Conservation (phyloP, 1,284 basidiomycete species). For the Ganoderma leucocontextum region DNA sequence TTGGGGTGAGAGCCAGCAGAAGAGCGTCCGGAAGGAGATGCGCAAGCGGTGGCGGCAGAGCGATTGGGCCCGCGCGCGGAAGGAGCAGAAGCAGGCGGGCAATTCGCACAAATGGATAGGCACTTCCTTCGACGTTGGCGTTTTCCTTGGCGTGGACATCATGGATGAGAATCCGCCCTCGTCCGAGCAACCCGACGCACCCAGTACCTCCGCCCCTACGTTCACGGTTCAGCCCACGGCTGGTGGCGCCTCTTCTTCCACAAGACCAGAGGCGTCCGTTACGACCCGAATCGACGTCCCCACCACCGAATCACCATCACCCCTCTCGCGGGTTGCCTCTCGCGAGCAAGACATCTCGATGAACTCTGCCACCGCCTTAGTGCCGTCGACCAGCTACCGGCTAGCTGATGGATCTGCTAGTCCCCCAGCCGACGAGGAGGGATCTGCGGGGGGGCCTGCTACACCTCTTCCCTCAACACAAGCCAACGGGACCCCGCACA, state of each 20-base stretch:
- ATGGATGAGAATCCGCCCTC: slow-evolving; percentile 42
- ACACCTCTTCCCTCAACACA: not conserved
- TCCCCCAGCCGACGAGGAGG: not conserved
- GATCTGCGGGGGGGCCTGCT: not conserved
- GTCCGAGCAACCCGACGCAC: slow-evolving; percentile 16
- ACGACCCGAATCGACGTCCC: slow-evolving; percentile 44
- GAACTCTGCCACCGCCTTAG: slow-evolving; percentile 32
- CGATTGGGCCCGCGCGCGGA: slow-evolving; percentile 67
- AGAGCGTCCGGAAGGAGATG: slow-evolving; percentile 62
- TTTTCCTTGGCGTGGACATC: slow-evolving; percentile 66
- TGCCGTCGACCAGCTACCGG: not conserved
- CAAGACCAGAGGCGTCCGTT: slow-evolving; percentile 44
- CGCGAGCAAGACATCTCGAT: slow-evolving; percentile 11
- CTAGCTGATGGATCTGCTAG: not conserved
- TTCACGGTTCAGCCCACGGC: slow-evolving; percentile 16
- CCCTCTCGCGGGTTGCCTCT: slow-evolving; percentile 14
- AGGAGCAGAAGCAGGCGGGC: slow-evolving; percentile 44
- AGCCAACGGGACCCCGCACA: not conserved
- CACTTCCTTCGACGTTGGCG: slow-evolving; percentile 77
- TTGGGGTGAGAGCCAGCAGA: slow-evolving; percentile 68
- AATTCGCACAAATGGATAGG: slow-evolving; percentile 66
- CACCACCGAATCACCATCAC: slow-evolving; percentile 2
- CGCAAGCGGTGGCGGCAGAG: slow-evolving; percentile 68
- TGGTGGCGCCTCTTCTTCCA: slow-evolving; percentile 18
- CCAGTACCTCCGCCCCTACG: slow-evolving; percentile 8